phyloP scores from a whole-genome alignment of 176 grass and related monocot species.

The Alloteropsis semialata region DNA sequence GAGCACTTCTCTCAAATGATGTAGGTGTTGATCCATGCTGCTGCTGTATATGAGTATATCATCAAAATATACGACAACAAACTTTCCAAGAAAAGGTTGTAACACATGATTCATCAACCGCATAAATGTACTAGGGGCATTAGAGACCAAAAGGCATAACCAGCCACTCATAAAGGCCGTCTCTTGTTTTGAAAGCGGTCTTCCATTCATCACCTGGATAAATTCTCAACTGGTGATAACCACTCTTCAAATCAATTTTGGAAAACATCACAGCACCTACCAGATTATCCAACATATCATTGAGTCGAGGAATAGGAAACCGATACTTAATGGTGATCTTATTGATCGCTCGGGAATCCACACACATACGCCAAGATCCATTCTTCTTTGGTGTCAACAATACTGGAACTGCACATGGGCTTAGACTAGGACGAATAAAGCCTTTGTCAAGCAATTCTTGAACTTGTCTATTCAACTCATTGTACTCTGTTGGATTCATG shows the following conservation, averaged over 20 bases:
- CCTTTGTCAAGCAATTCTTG: not conserved
- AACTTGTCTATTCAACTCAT: not conserved
- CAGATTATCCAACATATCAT: constrained; percentile 9
- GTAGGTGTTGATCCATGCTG: not conserved
- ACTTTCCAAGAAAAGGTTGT: not conserved
- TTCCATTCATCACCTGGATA: constrained; percentile 6
- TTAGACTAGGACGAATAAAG: not conserved
- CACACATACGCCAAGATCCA: not conserved
- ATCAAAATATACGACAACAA: constrained; percentile 2
- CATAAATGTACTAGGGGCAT: constrained; percentile 26
- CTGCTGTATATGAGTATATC: not conserved
- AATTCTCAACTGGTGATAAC: constrained; percentile 3
- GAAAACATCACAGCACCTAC: not conserved
- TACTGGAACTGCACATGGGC: not conserved
- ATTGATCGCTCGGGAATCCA: not conserved
- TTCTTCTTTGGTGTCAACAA: constrained; percentile 3
- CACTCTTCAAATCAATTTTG: constrained; percentile 8
- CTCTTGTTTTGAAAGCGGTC: constrained; percentile 3
- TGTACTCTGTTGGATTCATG: constrained; percentile 6
- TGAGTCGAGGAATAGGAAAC: not conserved
- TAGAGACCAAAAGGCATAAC: not conserved
- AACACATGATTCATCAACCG: constrained; percentile 7
- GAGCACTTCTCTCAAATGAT: not conserved
- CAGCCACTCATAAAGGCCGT: not conserved
- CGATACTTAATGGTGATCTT: constrained; percentile 19